A percentile compares a stretch with the other conserved stretches of the same genome.
phyloP scores from a whole-genome alignment of 148 eudicot genomes.

The Oxyria digyna region DNA sequence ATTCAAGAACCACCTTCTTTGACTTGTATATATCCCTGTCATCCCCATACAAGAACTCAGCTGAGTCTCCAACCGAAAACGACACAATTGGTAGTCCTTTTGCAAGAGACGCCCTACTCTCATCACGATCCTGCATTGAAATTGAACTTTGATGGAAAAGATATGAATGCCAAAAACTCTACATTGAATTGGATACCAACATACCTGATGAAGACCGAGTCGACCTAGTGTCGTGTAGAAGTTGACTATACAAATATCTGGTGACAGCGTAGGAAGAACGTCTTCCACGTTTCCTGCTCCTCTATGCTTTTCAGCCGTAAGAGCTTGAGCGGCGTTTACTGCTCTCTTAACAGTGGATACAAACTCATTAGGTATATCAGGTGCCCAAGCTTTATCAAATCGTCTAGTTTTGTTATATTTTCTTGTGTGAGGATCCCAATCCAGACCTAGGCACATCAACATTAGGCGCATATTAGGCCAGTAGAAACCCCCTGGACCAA shows the following conservation, averaged over 20 bases:
- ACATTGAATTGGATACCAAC: neutral
- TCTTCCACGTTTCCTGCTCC: conserved; percentile 18
- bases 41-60: conserved; percentile 55
- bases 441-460: conserved; percentile 63
- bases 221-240: conserved; percentile 43
- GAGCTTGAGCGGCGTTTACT: conserved; percentile 30
- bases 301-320: conserved; percentile 10
- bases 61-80: conserved; percentile 48
- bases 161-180: too few relatives aligned
- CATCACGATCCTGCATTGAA: conserved; percentile 46
- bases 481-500: conserved; percentile 58
- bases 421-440: conserved; percentile 54
- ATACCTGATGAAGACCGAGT: conserved; percentile 73
- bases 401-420: conserved; percentile 19
- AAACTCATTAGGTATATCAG: conserved; percentile 34
- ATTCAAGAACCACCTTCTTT: conserved; percentile 32
- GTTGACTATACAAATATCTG: conserved; percentile 60
- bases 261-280: conserved; percentile 42
- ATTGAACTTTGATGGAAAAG: too few relatives aligned
- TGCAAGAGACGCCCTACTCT: conserved; percentile 25
- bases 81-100: conserved; percentile 54
- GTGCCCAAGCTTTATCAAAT: conserved; percentile 26
- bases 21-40: conserved; percentile 12
- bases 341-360: conserved; percentile 23
- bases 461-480: conserved; percentile 44